Evolutionary conservation across 345 rosid species (phyloP).

Genomic region (Limnanthes douglasii): DNA sequence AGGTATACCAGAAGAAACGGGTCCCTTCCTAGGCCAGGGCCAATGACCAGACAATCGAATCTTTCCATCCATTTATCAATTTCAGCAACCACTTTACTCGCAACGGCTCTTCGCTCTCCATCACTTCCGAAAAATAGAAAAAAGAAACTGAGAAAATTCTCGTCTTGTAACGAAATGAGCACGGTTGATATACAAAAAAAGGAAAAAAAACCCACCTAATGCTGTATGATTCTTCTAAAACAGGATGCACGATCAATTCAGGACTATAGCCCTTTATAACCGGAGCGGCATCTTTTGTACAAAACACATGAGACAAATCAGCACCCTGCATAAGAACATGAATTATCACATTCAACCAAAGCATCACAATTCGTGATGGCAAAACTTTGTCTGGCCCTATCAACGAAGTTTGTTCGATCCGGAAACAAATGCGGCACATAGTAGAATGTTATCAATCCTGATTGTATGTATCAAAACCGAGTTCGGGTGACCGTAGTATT

Average conservation of each 20-base stretch:
- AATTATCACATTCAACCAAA: too few species aligned
- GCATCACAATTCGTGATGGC: too few species aligned
- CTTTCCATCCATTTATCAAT: constrained; percentile 85
- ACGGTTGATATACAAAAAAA: constrained; percentile 1
- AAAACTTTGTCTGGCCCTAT: too few species aligned
- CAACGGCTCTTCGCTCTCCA: constrained; percentile 26
- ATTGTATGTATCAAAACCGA: background rate
- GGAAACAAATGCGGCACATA: background rate
- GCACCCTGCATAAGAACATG: constrained; percentile 45
- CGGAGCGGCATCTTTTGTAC: constrained; percentile 90
- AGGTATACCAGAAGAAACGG: constrained; percentile 60
- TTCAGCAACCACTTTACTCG: constrained; percentile 55
- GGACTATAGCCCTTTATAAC: constrained; percentile 96
- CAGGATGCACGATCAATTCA: constrained; percentile 85
- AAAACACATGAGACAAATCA: constrained; percentile 95
- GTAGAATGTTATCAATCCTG: background rate
- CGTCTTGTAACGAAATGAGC: background rate
- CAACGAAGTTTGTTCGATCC: too few species aligned
- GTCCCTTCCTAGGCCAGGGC: constrained; percentile 98
- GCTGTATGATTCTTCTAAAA: constrained; percentile 74
- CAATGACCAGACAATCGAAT: constrained; percentile 90
- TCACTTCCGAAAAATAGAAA: constrained; percentile 16
- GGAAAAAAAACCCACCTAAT: constrained; percentile 27
- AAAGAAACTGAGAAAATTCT: constrained; percentile 1
- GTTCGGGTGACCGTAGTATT: too few species aligned